Base-by-base conservation (phyloP, 768 basidiomycete genomes). In the Dendrothele bispora region DNA sequence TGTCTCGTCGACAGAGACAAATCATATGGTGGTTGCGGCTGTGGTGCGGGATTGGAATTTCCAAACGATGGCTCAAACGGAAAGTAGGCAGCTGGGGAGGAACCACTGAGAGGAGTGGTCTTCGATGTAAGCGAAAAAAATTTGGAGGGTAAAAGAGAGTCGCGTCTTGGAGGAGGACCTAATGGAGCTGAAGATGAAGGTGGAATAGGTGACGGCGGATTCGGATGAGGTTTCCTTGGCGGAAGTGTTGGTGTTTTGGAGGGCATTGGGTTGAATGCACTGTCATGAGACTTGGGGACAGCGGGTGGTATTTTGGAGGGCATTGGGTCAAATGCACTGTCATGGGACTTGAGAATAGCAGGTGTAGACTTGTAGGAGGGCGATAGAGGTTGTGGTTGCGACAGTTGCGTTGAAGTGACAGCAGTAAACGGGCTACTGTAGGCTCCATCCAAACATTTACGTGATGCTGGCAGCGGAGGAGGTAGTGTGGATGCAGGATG, bases 1-100 rank as follows among this genome's bases (percentile, higher is more conserved):
- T n/a, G 87, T 50, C 77, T 77, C 68, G 88, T 88, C 17, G 87
- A 66, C 0, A 76, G 73, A 10, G 81, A 84, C 20, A 80, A 82
- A 25, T 79, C 64, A 45, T 87, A 53, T 2, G 69, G 43, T 2
- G 69, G 72, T 55, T 74, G 75, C 37, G 70, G 67, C 10, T 69
- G 69, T 6, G 65, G 61, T 7, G 34, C 35, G 22, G 52, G 46
- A 15, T 52, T 21, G n/a, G 45, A 18, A 26, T 39, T 22, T 12
- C 49, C 17, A 57, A 50, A 34, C 20, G n/a, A n/a, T 32, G 10
- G 10, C 10, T 10, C 10, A 32, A n/a, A n/a, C 30, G 30, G n/a
- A 3, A 30, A 17, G 18, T 11, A 14, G 17, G 32, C n/a, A 11
- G 37, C 36, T 46, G 32, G 17, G 61, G 43, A 30, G 56, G 47